Evolutionary conservation across 2,329 filamentous ascomycete species (phyloP).

Genomic region (Verticillium isaacii): DNA sequence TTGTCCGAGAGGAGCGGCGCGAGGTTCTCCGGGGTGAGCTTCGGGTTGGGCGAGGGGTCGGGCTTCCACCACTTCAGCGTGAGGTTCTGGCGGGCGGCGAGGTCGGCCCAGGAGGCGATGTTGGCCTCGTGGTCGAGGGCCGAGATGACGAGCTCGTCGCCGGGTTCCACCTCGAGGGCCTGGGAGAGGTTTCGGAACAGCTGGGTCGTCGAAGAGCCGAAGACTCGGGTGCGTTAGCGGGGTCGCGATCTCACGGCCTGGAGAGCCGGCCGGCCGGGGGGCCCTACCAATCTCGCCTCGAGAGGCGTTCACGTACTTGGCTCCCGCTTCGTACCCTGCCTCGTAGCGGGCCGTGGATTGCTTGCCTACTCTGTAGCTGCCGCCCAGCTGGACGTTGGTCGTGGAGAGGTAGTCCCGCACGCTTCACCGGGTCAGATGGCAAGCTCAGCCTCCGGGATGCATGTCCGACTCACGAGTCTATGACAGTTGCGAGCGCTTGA

Average conservation of each 20-base stretch:
- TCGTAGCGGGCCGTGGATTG: constrained; percentile 55
- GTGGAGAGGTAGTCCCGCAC: constrained; percentile 61
- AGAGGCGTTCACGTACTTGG: constrained; percentile 65
- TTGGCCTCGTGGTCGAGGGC: constrained; percentile 75
- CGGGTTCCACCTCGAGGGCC: constrained; percentile 45
- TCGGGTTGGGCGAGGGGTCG: constrained; percentile 44
- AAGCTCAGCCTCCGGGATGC: neutral
- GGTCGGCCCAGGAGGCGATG: constrained; percentile 66
- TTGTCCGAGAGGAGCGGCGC: constrained; percentile 53
- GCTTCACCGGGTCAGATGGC: constrained; percentile 25
- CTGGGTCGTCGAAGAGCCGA: constrained; percentile 72
- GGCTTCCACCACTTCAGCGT: constrained; percentile 68
- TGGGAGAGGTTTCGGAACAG: constrained; percentile 67
- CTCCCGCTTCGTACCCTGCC: constrained; percentile 58
- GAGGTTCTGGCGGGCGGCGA: constrained; percentile 57
- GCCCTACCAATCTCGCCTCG: constrained; percentile 57
- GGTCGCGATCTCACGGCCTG: no score
- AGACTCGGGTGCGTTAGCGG: constrained; percentile 38
- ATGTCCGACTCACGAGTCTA: constrained; percentile 51
- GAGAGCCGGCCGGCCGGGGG: neutral
- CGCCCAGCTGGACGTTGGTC: constrained; percentile 73
- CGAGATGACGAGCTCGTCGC: constrained; percentile 66
- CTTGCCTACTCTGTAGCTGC: constrained; percentile 58
- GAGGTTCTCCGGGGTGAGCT: constrained; percentile 53
- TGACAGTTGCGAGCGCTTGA: constrained; percentile 62